These are phyloP conservation scores for Medicago ruthenica DNA, from an alignment of 306 rosid species.

Conservation along the genomic window DNA sequence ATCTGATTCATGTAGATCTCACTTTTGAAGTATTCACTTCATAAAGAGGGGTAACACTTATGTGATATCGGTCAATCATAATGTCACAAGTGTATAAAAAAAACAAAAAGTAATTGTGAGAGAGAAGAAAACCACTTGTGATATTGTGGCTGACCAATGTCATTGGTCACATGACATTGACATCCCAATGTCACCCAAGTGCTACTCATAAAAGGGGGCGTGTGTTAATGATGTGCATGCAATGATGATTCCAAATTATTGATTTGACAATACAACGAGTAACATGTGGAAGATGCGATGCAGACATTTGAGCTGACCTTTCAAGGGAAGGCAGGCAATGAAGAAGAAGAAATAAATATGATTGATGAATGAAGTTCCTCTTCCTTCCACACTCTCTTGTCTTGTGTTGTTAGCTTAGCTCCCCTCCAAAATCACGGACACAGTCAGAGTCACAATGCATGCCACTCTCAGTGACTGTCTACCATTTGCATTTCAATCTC, in stretches of 20 bases:
- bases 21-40: too few relatives aligned
- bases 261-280: conserved; percentile 65
- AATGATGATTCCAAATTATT: not conserved
- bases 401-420: not conserved
- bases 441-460: not conserved
- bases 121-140: too few relatives aligned
- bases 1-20: too few relatives aligned
- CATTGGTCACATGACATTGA: too few relatives aligned
- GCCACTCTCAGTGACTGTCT: not conserved
- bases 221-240: not conserved
- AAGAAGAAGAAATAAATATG: not conserved
- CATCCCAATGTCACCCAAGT: too few relatives aligned
- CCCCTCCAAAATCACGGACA: not conserved
- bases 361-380: not conserved
- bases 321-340: conserved; percentile 33
- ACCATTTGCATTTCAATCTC: not conserved
- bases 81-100: too few relatives aligned
- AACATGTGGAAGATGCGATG: conserved; percentile 58
- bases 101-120: too few relatives aligned
- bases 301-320: conserved; percentile 67
- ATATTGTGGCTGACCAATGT: too few relatives aligned
- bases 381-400: not conserved
- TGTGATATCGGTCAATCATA: too few relatives aligned
- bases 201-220: too few relatives aligned
- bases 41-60: too few relatives aligned